Conservation (phyloP, 345 rosid species). For the Aurinia saxatilis region DNA sequence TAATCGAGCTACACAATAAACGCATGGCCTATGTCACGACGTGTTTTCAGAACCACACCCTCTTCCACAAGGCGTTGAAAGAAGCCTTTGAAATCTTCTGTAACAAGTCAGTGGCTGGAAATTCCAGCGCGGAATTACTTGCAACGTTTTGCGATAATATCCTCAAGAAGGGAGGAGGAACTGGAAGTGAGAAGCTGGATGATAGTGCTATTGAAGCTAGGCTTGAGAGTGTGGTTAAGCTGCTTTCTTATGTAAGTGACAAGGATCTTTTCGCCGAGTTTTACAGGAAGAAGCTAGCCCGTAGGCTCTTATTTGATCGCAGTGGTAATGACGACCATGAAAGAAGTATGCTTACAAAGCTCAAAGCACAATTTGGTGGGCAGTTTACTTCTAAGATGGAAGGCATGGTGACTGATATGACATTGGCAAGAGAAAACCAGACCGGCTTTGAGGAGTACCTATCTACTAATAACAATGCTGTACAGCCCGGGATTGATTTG, state of each 20-base stretch:
- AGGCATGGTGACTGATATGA: slow-evolving; percentile 16
- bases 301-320: slow-evolving; percentile 42
- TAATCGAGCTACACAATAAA: too few species aligned
- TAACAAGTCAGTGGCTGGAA: slow-evolving; percentile 11
- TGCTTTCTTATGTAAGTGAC: too few species aligned
- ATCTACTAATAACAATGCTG: too few species aligned
- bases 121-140: slow-evolving; percentile 3
- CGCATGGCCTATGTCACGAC: too few species aligned
- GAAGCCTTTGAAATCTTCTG: slow-evolving; percentile 13
- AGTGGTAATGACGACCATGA: slow-evolving; percentile 52
- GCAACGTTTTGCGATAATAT: slow-evolving; percentile 13
- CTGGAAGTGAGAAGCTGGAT: too few species aligned
- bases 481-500: slow-evolving; percentile 23
- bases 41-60: too few species aligned
- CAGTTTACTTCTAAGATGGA: slow-evolving; percentile 55
- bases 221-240: too few species aligned
- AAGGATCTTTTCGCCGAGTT: slow-evolving; percentile 10
- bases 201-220: too few species aligned
- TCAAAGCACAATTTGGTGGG: slow-evolving; percentile 41
- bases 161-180: background rate
- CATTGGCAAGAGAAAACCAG: too few species aligned
- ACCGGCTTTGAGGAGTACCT: too few species aligned
- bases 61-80: slow-evolving; percentile 33
- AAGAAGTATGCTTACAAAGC: slow-evolving; percentile 48
- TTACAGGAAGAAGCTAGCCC: slow-evolving; percentile 53